A percentile compares a stretch with the other conserved stretches of the same genome.
phyloP scores from a whole-genome alignment of 2,329 filamentous ascomycete genomes.

The Tolypocladium pustulatum region DNA sequence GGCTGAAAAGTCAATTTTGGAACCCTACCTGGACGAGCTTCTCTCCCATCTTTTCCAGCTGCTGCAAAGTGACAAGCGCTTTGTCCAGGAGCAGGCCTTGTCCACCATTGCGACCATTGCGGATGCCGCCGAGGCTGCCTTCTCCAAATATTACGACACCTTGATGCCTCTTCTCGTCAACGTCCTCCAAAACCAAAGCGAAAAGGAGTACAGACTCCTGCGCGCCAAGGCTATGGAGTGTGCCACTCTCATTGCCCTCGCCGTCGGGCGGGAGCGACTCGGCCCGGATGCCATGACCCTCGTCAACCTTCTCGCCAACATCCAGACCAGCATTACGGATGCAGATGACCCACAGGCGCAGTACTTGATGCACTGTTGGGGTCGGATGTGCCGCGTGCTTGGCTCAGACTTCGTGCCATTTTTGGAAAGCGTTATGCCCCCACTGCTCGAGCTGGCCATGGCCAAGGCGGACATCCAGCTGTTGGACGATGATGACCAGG shows the following conservation, averaged over 20 bases:
- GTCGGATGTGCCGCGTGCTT: slow-evolving; percentile 93
- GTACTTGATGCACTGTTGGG: slow-evolving; percentile 98
- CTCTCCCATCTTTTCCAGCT: slow-evolving; percentile 78
- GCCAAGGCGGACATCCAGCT: slow-evolving; percentile 97
- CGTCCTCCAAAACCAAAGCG: slow-evolving; percentile 79
- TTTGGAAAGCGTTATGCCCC: slow-evolving; percentile 87
- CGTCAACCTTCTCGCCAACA: slow-evolving; percentile 76
- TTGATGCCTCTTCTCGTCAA: slow-evolving; percentile 92
- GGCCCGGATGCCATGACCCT: slow-evolving; percentile 78
- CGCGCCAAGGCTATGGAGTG: slow-evolving; percentile 99
- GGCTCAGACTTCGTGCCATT: slow-evolving; percentile 87
- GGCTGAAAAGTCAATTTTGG: slow-evolving; percentile 81
- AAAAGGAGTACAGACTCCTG: slow-evolving; percentile 84
- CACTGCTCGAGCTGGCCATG: slow-evolving; percentile 78
- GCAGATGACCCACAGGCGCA: slow-evolving; percentile 92
- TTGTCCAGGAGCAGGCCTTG: slow-evolving; percentile 93
- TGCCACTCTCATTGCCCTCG: slow-evolving; percentile 87
- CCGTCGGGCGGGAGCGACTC: slow-evolving; percentile 88
- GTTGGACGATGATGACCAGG: slow-evolving; percentile 88
- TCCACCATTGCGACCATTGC: slow-evolving; percentile 98
- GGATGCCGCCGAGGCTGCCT: slow-evolving; percentile 93
- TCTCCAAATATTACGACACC: slow-evolving; percentile 89
- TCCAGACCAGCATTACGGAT: slow-evolving; percentile 80
- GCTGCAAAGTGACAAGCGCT: slow-evolving; percentile 84
- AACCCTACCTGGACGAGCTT: slow-evolving; percentile 86